phyloP scores from a whole-genome alignment of 495 filamentous ascomycete genomes.

The Penicillium steckii region DNA sequence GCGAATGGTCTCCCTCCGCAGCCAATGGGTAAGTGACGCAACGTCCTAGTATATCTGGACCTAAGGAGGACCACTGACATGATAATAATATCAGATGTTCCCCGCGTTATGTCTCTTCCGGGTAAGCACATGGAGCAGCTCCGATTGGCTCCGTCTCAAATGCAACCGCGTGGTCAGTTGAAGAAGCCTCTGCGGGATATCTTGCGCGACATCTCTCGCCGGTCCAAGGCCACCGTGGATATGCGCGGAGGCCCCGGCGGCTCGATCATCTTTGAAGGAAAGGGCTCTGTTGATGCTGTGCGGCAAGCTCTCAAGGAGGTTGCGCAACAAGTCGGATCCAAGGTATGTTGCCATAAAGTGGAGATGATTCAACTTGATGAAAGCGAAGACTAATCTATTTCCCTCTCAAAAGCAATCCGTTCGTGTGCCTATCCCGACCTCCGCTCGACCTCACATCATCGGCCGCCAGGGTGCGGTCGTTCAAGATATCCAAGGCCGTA shows the following conservation, averaged over 20 bases:
- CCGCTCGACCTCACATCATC: slow-evolving; percentile 82
- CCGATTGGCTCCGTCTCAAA: slow-evolving; percentile 65
- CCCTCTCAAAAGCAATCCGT: slow-evolving; percentile 62
- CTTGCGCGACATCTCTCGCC: slow-evolving; percentile 81
- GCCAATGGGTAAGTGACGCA: slow-evolving; percentile 40
- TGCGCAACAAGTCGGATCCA: slow-evolving; percentile 77
- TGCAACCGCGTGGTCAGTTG: slow-evolving; percentile 69
- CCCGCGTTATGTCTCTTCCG: slow-evolving; percentile 66
- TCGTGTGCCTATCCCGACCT: slow-evolving; percentile 76
- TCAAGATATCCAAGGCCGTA: slow-evolving; percentile 78
- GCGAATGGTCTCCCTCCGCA: slow-evolving; percentile 55
- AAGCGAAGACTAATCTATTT: background rate
- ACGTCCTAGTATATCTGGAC: background rate
- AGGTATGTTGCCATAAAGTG: slow-evolving; percentile 51
- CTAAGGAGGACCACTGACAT: slow-evolving; percentile 1
- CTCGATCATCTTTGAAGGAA: slow-evolving; percentile 73
- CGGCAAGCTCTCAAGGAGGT: slow-evolving; percentile 83
- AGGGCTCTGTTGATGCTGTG: slow-evolving; percentile 72
- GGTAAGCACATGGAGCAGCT: slow-evolving; percentile 77
- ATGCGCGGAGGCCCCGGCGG: slow-evolving; percentile 66
- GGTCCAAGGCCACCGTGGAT: slow-evolving; percentile 80
- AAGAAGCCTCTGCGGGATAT: slow-evolving; percentile 82
- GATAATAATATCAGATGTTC: slow-evolving; percentile 36
- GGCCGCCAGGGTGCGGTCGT: slow-evolving; percentile 88
- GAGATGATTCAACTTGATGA: background rate